Conservation (phyloP, 306 rosid genomes). For the Betula pendula region DNA sequence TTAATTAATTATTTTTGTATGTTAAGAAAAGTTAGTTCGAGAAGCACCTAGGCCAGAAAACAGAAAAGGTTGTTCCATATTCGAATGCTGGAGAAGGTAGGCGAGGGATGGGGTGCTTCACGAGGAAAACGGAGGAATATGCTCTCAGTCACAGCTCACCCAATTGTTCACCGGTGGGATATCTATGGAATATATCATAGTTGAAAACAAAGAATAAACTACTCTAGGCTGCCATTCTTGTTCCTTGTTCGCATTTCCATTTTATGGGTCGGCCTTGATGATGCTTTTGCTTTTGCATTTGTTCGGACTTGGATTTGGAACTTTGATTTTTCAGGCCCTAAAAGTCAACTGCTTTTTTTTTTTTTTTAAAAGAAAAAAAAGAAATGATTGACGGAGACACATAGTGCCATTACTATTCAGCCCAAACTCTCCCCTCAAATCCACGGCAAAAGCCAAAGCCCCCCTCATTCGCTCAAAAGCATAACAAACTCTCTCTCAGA, state of each 20-base stretch:
- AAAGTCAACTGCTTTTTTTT: too few relatives aligned
- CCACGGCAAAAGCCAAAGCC: conserved; percentile 25
- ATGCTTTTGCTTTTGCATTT: too few relatives aligned
- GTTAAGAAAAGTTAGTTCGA: not conserved
- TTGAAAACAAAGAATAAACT: not conserved
- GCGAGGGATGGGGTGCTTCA: not conserved
- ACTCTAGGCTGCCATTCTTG: not conserved
- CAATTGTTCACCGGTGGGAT: not conserved
- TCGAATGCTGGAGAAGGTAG: not conserved
- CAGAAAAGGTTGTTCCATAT: not conserved
- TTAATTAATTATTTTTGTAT: too few relatives aligned
- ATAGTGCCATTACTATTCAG: too few relatives aligned
- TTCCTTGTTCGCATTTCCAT: not conserved
- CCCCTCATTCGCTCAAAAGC: conserved; percentile 19
- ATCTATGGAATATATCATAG: conserved; percentile 3
- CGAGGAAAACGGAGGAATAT: not conserved
- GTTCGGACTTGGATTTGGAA: too few relatives aligned
- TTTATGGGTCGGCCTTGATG: not conserved
- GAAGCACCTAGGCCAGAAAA: not conserved
- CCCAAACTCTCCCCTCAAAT: conserved; percentile 24
- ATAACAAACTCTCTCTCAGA: conserved; percentile 34
- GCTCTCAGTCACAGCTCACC: not conserved
- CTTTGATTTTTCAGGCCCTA: too few relatives aligned
- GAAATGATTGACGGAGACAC: too few relatives aligned
- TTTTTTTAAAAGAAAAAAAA: too few relatives aligned